Evolutionary conservation across 345 rosid genomes (phyloP), one percentile per base, ranked within the genome.

Genomic region (Litchi chinensis): DNA sequence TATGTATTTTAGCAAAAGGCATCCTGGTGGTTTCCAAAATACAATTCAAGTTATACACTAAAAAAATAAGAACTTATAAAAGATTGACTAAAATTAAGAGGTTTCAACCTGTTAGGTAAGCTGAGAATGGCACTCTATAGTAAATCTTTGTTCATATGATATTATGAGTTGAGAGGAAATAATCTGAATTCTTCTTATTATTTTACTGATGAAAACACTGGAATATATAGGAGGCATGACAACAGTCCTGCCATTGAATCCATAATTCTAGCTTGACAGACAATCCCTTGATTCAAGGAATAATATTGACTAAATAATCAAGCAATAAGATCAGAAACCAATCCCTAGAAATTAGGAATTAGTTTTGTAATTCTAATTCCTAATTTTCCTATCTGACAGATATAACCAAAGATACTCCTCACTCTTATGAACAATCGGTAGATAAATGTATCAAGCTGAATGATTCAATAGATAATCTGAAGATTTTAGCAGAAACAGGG

Each of bases 371-470:
- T 32, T 32, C 37, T 32, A 32, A 32, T 2, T 3, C 37, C 37
- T 32, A 32, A 32, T 32, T 32, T 32, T 32, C 37, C 37, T 32
- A 32, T 32, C 37, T 32, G 37, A 2, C 37, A 32, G 37, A 18
- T 18, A 56, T 39, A 74, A 21, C 43, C 6, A 6, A 74, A n/a
- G 56, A 22, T 57, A 24, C 22, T 62, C 37, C 22, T 59, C 54
- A 59, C 6, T 13, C 21, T 32, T 32, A 32, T 40, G 10, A 41
- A 19, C 57, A 44, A 57, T 22, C 48, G 37, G 16, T 18, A 46
- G 10, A 18, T 43, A 46, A 74, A 41, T 22, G 24, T 74, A 62
- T 39, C 6, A 65, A 75, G 70, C 46, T 46, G 46, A 64, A 75
- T 65, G 19, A 28, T 48, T 26, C 12, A 41, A 56, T 64, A 26